Evolutionary conservation across 225 moss, liverwort and hornwort species (phyloP), one percentile per base, ranked within the genome.

Genomic region (Neckera pumila): DNA sequence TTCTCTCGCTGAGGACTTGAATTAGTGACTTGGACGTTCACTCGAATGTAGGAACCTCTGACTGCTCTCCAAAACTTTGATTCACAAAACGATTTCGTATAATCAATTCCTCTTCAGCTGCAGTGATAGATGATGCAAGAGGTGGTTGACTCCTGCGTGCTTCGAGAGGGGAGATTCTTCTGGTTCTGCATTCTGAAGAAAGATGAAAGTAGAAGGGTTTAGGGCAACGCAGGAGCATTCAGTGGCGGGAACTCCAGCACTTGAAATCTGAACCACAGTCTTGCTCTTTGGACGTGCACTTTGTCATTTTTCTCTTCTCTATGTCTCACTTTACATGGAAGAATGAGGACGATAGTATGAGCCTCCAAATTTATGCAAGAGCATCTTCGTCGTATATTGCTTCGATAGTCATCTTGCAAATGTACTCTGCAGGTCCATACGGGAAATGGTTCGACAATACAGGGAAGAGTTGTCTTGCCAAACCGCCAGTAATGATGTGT

Each of bases 391-490:
- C 51, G 10, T 54, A 7, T 18, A n/a, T 75, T 1, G 25, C 38
- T 80, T 86, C n/a, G n/a, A n/a, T n/a, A n/a, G n/a, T n/a, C 63
- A 79, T 67, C 43, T 79, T 88, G 38, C 81, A 72, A 74, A 67
- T 76, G 75, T 47, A 42, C 59, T 47, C 21, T 89, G 63, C 27
- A 92, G 87, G 89, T 89, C 87, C 22, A 79, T 90, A 78, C 79
- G 85, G 65, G 82, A 93, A 87, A 89, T 93, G 90, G 87, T 90
- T 66, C 90, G 83, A 70, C 88, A 90, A 87, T 93, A 93, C 40
- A 90, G 75, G 85, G 87, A 93, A 86, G 90, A 91, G 75, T 83
- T 93, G 87, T 80, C 71, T 80, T 87, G 66, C 80, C 92, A 90
- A 71, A 81, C 75, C 16, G 14, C 72, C 30, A 27, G 31, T 75